These are phyloP conservation scores for Pulveroboletus sp. DNA, from an alignment of 768 basidiomycete genomes.

Conservation along the genomic window DNA sequence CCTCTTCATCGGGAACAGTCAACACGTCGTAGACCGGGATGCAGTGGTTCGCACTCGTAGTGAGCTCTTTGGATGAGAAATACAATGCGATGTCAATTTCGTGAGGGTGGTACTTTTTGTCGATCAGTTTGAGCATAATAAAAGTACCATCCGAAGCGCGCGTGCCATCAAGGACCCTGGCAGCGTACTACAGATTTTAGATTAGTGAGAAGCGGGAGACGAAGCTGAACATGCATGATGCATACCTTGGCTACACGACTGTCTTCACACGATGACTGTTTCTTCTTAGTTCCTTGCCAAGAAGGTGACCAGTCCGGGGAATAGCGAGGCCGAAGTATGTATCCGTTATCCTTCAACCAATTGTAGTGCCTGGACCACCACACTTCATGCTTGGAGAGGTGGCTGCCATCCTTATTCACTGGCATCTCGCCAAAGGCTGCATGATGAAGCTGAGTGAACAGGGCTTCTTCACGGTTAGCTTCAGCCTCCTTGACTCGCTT, in stretches of 20 bases:
- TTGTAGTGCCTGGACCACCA: conserved; percentile 3
- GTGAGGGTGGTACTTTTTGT: conserved; percentile 9
- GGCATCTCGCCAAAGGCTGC: no score
- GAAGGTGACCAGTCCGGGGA: conserved; percentile 10
- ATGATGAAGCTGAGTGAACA: no score
- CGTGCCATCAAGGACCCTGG: conserved; percentile 25
- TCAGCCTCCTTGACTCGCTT: no score
- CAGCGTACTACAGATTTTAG: no score
- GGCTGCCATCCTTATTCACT: no score
- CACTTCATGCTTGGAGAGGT: no score
- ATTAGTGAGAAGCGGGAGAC: not conserved
- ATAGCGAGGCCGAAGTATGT: conserved; percentile 10
- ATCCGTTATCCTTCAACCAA: conserved; percentile 5
- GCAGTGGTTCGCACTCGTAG: conserved; percentile 31
- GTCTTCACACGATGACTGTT: not conserved
- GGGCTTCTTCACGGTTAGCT: no score
- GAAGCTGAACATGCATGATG: conserved; percentile 4
- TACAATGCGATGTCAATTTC: conserved; percentile 31
- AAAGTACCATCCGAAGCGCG: conserved; percentile 22
- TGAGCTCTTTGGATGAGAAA: conserved; percentile 7
- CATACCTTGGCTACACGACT: conserved; percentile 1
- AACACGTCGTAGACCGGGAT: conserved; percentile 29
- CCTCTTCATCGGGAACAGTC: not conserved
- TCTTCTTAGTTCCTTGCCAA: not conserved
- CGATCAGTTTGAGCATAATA: conserved; percentile 30